Base-by-base conservation (phyloP, 2,329 filamentous ascomycete species). In the Aureobasidium sp. region DNA sequence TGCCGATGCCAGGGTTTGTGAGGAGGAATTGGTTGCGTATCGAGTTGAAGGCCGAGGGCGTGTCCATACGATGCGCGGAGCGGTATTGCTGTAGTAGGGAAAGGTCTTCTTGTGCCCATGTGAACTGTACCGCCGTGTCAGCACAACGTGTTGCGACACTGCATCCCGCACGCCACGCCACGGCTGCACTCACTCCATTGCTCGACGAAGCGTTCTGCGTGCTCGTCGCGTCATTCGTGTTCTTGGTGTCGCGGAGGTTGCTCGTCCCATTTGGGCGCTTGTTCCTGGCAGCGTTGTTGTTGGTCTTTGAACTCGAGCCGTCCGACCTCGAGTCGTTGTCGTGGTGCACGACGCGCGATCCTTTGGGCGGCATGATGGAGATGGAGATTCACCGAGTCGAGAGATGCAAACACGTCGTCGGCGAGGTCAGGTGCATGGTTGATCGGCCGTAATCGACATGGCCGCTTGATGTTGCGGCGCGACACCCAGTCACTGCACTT, bases 61-160 rank as follows among this genome's bases (percentile, higher is more conserved):
- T 84, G 63, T 80, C 78, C 63, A 93, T 77, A 55, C 79, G 79
- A 72, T 90, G 83, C 59, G 85, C 79, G 65, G 85, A 80, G 58
- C 86, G 81, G 74, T 93, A 93, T 59, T 79, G 76, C 64, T 90
- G 85, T 45, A 93, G 80, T 42, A 86, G 39, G 12, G 53, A 29
- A 25, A 55, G 45, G 25, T 49, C 35, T 45, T 55, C 53, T n/a
- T 40, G 30, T 1, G 37, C 35, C 53, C 53, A 57, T 16, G 44
- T 45, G 41, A 53, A 53, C 51, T 53, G 40, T 32, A 11, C 30
- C 27, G 8, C 16, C 8, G n/a, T 10, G 39, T 42, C 30, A 53
- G 40, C n/a, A n/a, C 22, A 24, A 37, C 4, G 30, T 41, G 17
- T 40, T 25, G 25, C 30, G 37, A 32, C n/a, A 21, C 21, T 6